Base-by-base conservation (phyloP, 257 asterid genomes). In the Solanum virginianum region DNA sequence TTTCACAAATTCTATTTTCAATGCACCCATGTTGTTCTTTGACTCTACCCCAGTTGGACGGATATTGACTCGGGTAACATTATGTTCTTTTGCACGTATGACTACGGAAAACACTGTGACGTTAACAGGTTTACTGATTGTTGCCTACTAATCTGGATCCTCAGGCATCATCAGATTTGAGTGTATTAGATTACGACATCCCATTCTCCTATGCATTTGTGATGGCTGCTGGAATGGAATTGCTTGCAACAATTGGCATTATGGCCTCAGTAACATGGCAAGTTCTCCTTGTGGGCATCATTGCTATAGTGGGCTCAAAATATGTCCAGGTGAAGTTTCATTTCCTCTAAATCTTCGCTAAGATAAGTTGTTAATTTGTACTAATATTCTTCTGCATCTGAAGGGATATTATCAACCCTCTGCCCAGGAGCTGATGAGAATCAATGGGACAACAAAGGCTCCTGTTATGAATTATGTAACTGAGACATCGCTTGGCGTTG, bases 21-120 rank as follows among this genome's bases (percentile, higher is more conserved):
- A 84, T 51, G 97, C 98, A 71, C 96, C 98, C 0, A 94, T 94
- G 97, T 93, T 90, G 74, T 94, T 94, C 89, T 94, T 94, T 10
- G 98, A 94, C 86, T 94, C 97, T 81, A 94, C 98, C 51, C 98
- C 98, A 10, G 91, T 92, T 56, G 97, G 98, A 65, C 90, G 98
- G 88, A 93, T 94, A 69, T 81, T 94, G 68, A 91, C 95, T 10
- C 90, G 98, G n/a, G 98, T 94, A 91, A 88, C 90, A 85, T 39
- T 32, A 29, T 47, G 24, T 62, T 59, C 24, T 59, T 74, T 32
- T 80, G 59, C 59, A 45, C 36, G 3, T 79, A 15, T 62, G 12
- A 39, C 43, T 20, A 51, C 8, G 2, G 55, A 24, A 10, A 62
- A 47, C 24, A 24, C 8, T 24, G 45, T 75, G 22, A 24, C 41